Conservation (phyloP, 1,284 basidiomycete genomes). For the Ustilago bromivora region DNA sequence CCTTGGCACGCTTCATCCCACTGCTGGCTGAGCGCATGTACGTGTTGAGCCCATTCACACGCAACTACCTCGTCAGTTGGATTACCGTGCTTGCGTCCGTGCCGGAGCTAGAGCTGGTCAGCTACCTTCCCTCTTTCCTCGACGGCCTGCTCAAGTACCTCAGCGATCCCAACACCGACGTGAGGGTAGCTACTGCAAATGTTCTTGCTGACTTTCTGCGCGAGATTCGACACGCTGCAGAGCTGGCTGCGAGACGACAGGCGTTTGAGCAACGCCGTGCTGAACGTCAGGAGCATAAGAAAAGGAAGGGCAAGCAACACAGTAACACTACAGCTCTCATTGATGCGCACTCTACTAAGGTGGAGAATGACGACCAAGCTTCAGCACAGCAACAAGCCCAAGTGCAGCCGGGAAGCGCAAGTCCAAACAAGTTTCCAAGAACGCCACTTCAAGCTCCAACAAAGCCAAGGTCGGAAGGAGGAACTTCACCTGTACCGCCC, state of each 20-base stretch:
- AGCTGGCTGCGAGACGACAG: slow-evolving; percentile 35
- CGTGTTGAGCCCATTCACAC: slow-evolving; percentile 93
- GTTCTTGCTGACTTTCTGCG: slow-evolving; percentile 90
- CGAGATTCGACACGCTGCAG: slow-evolving; percentile 74
- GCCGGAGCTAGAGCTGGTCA: slow-evolving; percentile 93
- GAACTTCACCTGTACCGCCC: slow-evolving; percentile 22
- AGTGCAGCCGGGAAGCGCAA: slow-evolving; percentile 29
- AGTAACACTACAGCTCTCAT: background rate
- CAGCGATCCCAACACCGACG: slow-evolving; percentile 93
- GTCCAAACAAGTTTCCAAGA: slow-evolving; percentile 35
- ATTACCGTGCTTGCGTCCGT: slow-evolving; percentile 95
- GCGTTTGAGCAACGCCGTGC: slow-evolving; percentile 41
- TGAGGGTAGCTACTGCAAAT: slow-evolving; percentile 89
- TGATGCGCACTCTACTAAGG: slow-evolving; percentile 2
- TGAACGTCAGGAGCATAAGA: slow-evolving; percentile 31
- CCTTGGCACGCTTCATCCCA: slow-evolving; percentile 92
- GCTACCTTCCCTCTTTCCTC: slow-evolving; percentile 92
- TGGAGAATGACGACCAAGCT: slow-evolving; percentile 70
- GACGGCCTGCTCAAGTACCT: slow-evolving; percentile 91
- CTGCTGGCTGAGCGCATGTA: slow-evolving; percentile 92
- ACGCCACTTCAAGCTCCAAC: background rate
- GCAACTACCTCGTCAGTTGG: slow-evolving; percentile 97
- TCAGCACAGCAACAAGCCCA: slow-evolving; percentile 56
- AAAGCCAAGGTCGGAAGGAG: slow-evolving; percentile 22
- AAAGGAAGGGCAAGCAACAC: slow-evolving; percentile 73